Conservation (phyloP, 164 flowering plant species). For the Piper longum region DNA sequence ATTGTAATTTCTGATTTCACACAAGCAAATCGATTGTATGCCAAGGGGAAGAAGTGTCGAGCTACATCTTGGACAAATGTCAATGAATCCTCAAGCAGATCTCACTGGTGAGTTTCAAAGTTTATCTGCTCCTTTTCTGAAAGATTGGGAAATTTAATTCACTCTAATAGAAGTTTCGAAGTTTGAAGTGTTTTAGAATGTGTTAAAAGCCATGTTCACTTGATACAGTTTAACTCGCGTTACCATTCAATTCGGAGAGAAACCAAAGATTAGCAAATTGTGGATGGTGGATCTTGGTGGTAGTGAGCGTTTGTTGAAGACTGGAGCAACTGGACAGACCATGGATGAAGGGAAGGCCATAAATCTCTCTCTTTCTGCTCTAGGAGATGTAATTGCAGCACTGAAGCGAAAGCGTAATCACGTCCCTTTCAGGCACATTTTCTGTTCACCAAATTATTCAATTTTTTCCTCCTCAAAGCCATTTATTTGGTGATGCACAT, state of each 20-base stretch:
- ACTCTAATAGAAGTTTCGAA: too few relatives aligned
- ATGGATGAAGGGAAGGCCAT: slow-evolving; percentile 80
- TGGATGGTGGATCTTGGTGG: slow-evolving; percentile 98
- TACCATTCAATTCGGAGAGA: slow-evolving; percentile 29
- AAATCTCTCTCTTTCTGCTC: slow-evolving; percentile 80
- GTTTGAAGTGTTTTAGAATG: slow-evolving; percentile 2
- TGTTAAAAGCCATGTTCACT: slow-evolving; percentile 22
- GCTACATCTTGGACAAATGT: slow-evolving; percentile 76
- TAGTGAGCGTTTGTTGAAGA: slow-evolving; percentile 68
- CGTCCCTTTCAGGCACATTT: slow-evolving; percentile 64
- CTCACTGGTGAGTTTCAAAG: slow-evolving; percentile 63
- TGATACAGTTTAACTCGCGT: slow-evolving; percentile 64
- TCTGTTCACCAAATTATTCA: slow-evolving; percentile 1
- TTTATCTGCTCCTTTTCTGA: not conserved
- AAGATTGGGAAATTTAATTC: too few relatives aligned
- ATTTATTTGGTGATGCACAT: too few relatives aligned
- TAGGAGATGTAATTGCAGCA: slow-evolving; percentile 79
- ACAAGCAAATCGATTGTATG: slow-evolving; percentile 59
- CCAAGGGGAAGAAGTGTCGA: slow-evolving; percentile 47
- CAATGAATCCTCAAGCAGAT: slow-evolving; percentile 75
- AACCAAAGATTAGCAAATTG: slow-evolving; percentile 39
- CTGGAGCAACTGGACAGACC: slow-evolving; percentile 71
- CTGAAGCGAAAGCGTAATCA: slow-evolving; percentile 55
- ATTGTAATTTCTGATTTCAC: slow-evolving; percentile 37
- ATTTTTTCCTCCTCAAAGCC: not conserved